Evolutionary conservation across 2,329 filamentous ascomycete genomes (phyloP).

Genomic region (Apiospora hydei): DNA sequence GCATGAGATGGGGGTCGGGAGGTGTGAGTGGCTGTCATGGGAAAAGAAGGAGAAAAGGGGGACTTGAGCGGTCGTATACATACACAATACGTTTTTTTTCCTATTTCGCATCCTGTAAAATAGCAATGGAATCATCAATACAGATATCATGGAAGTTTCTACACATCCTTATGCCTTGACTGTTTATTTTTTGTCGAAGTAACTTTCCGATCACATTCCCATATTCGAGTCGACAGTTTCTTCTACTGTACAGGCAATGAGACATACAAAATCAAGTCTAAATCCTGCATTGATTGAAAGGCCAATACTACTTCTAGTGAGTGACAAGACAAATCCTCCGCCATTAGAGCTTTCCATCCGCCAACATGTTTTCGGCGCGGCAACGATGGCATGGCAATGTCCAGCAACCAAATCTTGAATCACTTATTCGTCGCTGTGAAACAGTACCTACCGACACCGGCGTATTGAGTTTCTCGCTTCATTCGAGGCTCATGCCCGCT

Average conservation of each 20-base stretch:
- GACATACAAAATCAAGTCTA: background rate
- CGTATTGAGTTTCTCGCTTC: background rate
- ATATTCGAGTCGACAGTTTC: background rate
- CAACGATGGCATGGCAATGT: too few relatives aligned
- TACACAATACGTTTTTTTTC: background rate
- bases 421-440: background rate
- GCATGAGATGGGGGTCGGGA: slow-evolving; percentile 24
- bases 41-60: background rate
- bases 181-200: background rate
- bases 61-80: background rate
- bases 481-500: background rate
- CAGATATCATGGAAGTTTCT: background rate
- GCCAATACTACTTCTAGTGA: background rate
- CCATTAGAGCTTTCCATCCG: background rate
- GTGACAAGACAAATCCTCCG: background rate
- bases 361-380: background rate
- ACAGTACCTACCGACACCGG: background rate
- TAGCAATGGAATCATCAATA: background rate
- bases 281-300: background rate
- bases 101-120: accelerated
- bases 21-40: background rate
- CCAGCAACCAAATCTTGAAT: too few relatives aligned
- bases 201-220: background rate
- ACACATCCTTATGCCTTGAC: background rate
- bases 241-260: background rate